Percentiles rank a stretch among this genome's conserved stretches.
phyloP scores from a whole-genome alignment of 129 eudicot genomes.

The Saposhnikovia divaricata region DNA sequence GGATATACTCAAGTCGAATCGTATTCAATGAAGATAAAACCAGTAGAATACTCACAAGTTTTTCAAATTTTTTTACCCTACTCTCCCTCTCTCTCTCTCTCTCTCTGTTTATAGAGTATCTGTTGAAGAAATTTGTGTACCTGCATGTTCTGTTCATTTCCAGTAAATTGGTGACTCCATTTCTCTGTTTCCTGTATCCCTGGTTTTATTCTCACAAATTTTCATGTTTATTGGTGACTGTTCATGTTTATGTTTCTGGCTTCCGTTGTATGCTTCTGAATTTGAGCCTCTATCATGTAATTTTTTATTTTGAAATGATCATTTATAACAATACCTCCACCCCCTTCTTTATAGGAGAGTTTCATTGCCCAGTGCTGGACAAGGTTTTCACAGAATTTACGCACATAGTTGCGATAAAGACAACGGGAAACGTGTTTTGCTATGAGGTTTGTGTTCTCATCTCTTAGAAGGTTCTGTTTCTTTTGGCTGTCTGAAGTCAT shows the following conservation, averaged over 20 bases:
- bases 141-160: neutral
- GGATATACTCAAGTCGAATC: no score
- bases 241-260: neutral
- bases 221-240: neutral
- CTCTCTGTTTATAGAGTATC: no score
- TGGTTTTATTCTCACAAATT: neutral
- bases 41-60: neutral
- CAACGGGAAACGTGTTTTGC: slow-evolving; percentile 97
- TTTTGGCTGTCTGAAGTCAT: slow-evolving; percentile 1
- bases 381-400: slow-evolving; percentile 95
- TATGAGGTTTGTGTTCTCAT: slow-evolving; percentile 40
- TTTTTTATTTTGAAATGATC: neutral
- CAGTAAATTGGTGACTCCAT: neutral
- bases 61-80: no score
- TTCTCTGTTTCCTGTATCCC: neutral
- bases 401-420: slow-evolving; percentile 90
- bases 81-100: no score
- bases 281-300: neutral
- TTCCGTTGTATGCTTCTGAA: neutral
- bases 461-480: neutral
- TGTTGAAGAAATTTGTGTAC: neutral
- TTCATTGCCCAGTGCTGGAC: slow-evolving; percentile 90
- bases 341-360: slow-evolving; percentile 49
- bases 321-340: neutral
- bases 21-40: no score